Base-by-base conservation (phyloP, 2,329 filamentous ascomycete species). In the Aspergillus awamori region DNA sequence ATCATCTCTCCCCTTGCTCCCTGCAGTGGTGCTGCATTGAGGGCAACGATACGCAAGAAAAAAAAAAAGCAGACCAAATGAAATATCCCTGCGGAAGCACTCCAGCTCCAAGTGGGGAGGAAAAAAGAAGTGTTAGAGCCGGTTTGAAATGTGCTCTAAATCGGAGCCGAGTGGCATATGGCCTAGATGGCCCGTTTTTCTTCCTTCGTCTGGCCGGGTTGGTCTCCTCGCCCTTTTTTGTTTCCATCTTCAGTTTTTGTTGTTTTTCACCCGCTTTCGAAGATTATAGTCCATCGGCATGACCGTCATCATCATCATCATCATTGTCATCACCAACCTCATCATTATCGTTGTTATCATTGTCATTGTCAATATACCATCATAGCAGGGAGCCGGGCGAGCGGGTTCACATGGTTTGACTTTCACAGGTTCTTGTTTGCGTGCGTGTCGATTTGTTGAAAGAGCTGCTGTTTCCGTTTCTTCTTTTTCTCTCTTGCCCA, bases 361-460 rank as follows among this genome's bases (percentile, higher is more conserved):
- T 64, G 65, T 65, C 62, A 66, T 66, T 63, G 63, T 65, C 64
- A 63, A 66, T 68, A 69, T 69, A 69, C 67, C 67, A 69, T 66
- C 68, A 69, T 70, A 70, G 68, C 68, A 70, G 65, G 68, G 68
- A 65, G 68, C 68, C 59, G 65, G 68, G 68, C 67, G 67, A 70
- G 67, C 65, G 61, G 64, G 66, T 66, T 61, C 61, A 47, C 53
- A 38, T 57, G 62, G 49, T 55, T 28, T n/a, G 61, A 24, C 61
- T 43, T 22, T 51, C 48, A 52, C 33, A 36, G 33, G 4, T 56
- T 22, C 26, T 54, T 54, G 43, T 52, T 53, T 57, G 51, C 53
- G 41, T 55, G 30, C 28, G 26, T 58, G 17, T 22, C 59, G 45
- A 39, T 58, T 48, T 30, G 11, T 36, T 45, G 20, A 45, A 24